Conservation (phyloP, 1,284 basidiomycete species). For the Schizophyllum commune region DNA sequence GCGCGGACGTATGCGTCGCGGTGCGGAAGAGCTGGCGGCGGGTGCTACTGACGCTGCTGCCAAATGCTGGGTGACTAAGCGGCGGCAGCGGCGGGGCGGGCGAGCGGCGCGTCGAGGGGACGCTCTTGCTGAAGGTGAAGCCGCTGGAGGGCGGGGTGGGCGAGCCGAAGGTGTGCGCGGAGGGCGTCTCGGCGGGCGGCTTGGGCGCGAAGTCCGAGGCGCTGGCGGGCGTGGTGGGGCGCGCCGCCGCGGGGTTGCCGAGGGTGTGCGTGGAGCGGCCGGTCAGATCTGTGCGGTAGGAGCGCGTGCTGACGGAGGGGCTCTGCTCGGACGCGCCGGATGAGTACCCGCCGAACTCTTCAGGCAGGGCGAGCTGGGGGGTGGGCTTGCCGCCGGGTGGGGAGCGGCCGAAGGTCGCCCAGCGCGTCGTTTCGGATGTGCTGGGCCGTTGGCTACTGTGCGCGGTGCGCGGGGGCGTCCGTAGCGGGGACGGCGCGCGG, state of each 20-base stretch:
- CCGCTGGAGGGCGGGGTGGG: not conserved
- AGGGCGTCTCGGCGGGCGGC: not conserved
- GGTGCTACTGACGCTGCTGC: not conserved
- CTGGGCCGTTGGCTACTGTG: not conserved
- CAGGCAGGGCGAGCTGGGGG: not conserved
- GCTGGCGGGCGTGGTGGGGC: not conserved
- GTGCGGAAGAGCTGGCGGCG: not conserved
- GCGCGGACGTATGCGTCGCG: not conserved
- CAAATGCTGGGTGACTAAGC: not conserved
- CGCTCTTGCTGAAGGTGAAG: not conserved
- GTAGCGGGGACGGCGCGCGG: not conserved
- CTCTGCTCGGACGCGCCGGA: not conserved
- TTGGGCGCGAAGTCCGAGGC: not conserved
- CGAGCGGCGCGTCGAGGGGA: conserved; percentile 1
- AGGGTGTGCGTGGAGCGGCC: not conserved
- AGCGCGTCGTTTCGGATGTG: not conserved
- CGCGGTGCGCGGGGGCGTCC: not conserved
- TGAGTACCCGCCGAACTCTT: not conserved
- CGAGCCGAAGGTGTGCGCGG: not conserved
- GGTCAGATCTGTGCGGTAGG: not conserved
- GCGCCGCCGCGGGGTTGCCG: not conserved
- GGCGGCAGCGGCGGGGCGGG: conserved; percentile 1
- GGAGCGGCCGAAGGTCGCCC: not conserved
- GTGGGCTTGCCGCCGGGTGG: not conserved
- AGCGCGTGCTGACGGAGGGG: not conserved